phyloP scores from a whole-genome alignment of 495 filamentous ascomycete genomes.

The Tuber calosporum region DNA sequence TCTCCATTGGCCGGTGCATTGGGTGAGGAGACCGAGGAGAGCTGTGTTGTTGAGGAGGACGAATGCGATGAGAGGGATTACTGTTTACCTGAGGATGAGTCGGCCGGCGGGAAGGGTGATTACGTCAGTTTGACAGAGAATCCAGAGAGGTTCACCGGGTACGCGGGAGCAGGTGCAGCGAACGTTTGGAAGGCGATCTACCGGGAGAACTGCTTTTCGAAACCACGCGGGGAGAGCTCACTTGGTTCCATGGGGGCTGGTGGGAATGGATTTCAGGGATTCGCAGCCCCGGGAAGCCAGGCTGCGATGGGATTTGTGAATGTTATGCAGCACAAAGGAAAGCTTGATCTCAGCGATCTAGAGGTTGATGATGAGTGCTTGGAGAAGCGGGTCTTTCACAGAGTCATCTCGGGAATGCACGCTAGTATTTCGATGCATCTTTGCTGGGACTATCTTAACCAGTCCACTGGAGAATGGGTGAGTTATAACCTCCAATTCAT shows the following conservation, averaged over 20 bases:
- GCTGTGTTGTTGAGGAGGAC: slow-evolving; percentile 93
- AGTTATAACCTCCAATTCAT: not conserved
- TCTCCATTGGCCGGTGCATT: slow-evolving; percentile 73
- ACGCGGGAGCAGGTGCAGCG: slow-evolving; percentile 69
- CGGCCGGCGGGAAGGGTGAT: slow-evolving; percentile 76
- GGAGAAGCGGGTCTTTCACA: slow-evolving; percentile 95
- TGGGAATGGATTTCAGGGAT: not conserved
- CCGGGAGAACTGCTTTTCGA: slow-evolving; percentile 92
- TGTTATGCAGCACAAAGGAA: slow-evolving; percentile 65
- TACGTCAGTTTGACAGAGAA: slow-evolving; percentile 93
- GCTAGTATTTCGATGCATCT: slow-evolving; percentile 92
- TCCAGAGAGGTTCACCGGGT: slow-evolving; percentile 92
- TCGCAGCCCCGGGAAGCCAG: slow-evolving; percentile 44
- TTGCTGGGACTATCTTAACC: slow-evolving; percentile 94
- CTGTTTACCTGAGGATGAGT: slow-evolving; percentile 92
- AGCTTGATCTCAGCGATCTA: slow-evolving; percentile 55
- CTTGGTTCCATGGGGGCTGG: slow-evolving; percentile 43
- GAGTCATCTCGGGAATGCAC: slow-evolving; percentile 94
- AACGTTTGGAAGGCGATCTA: slow-evolving; percentile 97
- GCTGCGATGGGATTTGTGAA: slow-evolving; percentile 78
- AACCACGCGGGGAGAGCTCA: slow-evolving; percentile 48
- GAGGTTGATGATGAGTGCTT: slow-evolving; percentile 84
- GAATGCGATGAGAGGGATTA: slow-evolving; percentile 97
- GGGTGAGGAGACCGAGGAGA: slow-evolving; percentile 82
- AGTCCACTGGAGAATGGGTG: slow-evolving; percentile 84